phyloP scores from a whole-genome alignment of 768 basidiomycete genomes.

The Tylopilus intermedius region DNA sequence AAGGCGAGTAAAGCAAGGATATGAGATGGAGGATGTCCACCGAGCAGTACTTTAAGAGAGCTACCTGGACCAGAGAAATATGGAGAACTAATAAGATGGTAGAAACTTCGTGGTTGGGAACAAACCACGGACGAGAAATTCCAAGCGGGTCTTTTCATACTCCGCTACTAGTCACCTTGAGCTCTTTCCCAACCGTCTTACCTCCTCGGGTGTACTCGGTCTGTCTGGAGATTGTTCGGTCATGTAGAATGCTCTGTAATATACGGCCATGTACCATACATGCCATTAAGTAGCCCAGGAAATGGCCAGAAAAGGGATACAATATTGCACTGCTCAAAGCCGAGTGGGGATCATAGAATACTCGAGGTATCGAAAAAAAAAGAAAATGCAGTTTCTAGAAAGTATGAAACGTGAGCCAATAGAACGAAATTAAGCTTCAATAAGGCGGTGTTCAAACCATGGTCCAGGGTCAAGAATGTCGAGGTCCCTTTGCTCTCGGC shows the following conservation, averaged over 20 bases:
- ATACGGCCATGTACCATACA: slow-evolving; percentile 11
- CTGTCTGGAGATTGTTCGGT: background rate
- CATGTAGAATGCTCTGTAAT: slow-evolving; percentile 9
- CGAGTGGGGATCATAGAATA: slow-evolving; percentile 26
- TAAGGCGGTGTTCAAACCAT: background rate
- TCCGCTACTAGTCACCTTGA: slow-evolving; percentile 21
- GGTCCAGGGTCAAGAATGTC: slow-evolving; percentile 20
- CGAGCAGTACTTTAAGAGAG: slow-evolving; percentile 28
- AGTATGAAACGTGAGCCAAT: slow-evolving; percentile 5
- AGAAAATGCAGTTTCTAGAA: slow-evolving; percentile 25
- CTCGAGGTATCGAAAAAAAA: slow-evolving; percentile 18
- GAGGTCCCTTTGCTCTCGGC: slow-evolving; percentile 23
- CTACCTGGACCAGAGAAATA: slow-evolving; percentile 35
- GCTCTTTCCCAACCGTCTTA: background rate
- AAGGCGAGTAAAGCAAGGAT: slow-evolving; percentile 26
- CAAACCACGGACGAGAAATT: slow-evolving; percentile 21
- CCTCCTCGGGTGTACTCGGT: background rate
- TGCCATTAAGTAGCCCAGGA: slow-evolving; percentile 17
- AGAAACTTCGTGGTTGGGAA: slow-evolving; percentile 31
- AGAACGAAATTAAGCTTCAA: slow-evolving; percentile 9
- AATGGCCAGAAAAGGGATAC: background rate
- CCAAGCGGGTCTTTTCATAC: slow-evolving; percentile 30
- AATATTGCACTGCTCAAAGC: slow-evolving; percentile 10
- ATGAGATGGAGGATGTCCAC: slow-evolving; percentile 30
- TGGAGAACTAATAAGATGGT: slow-evolving; percentile 36